A percentile compares a stretch with the other conserved stretches of the same genome.
phyloP scores from a whole-genome alignment of 306 rosid species.

The Vigna unguiculata region DNA sequence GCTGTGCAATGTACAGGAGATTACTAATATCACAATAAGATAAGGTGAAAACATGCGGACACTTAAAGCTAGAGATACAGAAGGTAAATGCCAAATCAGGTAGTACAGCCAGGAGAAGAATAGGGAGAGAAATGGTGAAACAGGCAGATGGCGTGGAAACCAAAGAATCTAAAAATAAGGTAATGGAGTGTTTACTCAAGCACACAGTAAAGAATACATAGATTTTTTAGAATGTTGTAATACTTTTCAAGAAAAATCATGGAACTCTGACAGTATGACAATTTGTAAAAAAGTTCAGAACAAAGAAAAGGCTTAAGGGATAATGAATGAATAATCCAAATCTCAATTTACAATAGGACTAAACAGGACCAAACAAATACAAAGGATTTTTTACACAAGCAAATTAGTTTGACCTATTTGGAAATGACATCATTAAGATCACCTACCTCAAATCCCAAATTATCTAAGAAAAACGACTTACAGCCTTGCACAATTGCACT shows the following conservation, averaged over 20 bases:
- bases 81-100: too few species aligned
- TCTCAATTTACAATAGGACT: neutral
- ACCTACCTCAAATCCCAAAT: slow-evolving; percentile 2
- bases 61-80: too few species aligned
- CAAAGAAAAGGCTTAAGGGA: neutral
- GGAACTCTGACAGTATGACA: neutral
- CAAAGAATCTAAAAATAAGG: neutral
- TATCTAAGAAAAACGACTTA: neutral
- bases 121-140: neutral
- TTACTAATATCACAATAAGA: too few species aligned
- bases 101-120: too few species aligned
- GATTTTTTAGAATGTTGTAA: neutral
- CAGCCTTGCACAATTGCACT: neutral
- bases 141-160: neutral
- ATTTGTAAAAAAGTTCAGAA: neutral
- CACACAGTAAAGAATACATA: neutral
- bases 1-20: too few species aligned
- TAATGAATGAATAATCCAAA: neutral
- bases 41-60: too few species aligned
- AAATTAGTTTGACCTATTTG: neutral
- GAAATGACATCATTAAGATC: neutral
- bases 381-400: neutral
- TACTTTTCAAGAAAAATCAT: neutral
- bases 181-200: neutral
- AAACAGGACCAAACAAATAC: neutral